These are phyloP conservation scores for Rauvolfia tetraphylla DNA, from an alignment of 257 asterid species.

Conservation along the genomic window DNA sequence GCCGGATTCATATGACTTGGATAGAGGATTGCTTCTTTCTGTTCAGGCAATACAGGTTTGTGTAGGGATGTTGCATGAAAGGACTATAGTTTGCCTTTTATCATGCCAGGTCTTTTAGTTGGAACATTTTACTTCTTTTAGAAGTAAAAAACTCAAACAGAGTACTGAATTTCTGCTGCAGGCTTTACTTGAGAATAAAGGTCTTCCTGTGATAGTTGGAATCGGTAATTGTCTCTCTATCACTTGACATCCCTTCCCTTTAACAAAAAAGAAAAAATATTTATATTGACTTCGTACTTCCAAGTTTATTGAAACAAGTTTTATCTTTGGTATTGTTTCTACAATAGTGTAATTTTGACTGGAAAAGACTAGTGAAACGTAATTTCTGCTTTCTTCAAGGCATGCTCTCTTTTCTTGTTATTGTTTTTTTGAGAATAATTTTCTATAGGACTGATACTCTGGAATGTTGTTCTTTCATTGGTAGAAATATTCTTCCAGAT, in stretches of 20 bases:
- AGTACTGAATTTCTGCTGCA: slow-evolving; percentile 35
- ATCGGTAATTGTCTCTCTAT: slow-evolving; percentile 57
- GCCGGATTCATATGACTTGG: slow-evolving; percentile 93
- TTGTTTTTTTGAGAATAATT: neutral
- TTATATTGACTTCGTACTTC: neutral
- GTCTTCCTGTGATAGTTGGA: slow-evolving; percentile 95
- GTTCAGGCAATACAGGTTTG: slow-evolving; percentile 94
- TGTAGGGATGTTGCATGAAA: slow-evolving; percentile 5
- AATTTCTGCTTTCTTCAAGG: neutral
- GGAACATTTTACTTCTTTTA: slow-evolving; percentile 8
- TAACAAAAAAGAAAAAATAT: neutral
- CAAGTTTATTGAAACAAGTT: neutral
- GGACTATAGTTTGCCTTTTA: slow-evolving; percentile 15
- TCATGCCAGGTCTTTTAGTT: slow-evolving; percentile 17
- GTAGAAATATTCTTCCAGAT: neutral
- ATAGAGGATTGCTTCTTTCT: slow-evolving; percentile 94
- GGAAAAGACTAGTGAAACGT: neutral
- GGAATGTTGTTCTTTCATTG: neutral
- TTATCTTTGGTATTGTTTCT: neutral
- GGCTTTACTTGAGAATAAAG: slow-evolving; percentile 95
- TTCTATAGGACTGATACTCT: neutral
- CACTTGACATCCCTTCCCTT: slow-evolving; percentile 10
- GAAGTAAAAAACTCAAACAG: slow-evolving; percentile 16
- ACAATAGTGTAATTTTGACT: neutral
- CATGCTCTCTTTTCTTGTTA: neutral